Conservation (phyloP, 257 asterid species). For the Solanum sitiens region DNA sequence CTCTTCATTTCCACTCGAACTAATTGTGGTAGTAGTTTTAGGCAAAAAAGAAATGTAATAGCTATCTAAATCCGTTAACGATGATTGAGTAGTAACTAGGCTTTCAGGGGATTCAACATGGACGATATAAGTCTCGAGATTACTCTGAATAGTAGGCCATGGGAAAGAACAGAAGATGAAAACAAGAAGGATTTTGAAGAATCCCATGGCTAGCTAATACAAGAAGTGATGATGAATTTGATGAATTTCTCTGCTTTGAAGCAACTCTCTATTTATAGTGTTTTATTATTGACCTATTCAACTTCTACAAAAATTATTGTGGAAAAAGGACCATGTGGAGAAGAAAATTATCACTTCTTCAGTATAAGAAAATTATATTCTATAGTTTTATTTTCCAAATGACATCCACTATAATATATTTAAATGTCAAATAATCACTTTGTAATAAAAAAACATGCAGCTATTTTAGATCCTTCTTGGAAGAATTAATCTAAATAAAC, state of each 20-base stretch:
- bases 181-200: background rate
- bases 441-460: too few relatives aligned
- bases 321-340: too few relatives aligned
- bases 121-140: constrained; percentile 25
- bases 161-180: background rate
- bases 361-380: too few relatives aligned
- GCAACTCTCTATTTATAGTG: background rate
- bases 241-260: background rate
- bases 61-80: background rate
- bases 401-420: too few relatives aligned
- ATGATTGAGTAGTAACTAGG: background rate
- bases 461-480: too few relatives aligned
- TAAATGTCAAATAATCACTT: too few relatives aligned
- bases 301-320: too few relatives aligned
- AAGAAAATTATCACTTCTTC: too few relatives aligned
- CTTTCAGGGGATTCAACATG: constrained; percentile 14
- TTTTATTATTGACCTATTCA: too few relatives aligned
- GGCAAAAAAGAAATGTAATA: constrained; percentile 32
- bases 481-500: too few relatives aligned
- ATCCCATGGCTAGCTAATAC: background rate
- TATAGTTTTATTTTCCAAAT: too few relatives aligned
- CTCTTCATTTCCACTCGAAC: background rate
- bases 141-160: background rate
- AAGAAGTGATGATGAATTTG: background rate
- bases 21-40: background rate